Conservation (phyloP, 768 basidiomycete genomes). For the Leccinum aurantiacum region DNA sequence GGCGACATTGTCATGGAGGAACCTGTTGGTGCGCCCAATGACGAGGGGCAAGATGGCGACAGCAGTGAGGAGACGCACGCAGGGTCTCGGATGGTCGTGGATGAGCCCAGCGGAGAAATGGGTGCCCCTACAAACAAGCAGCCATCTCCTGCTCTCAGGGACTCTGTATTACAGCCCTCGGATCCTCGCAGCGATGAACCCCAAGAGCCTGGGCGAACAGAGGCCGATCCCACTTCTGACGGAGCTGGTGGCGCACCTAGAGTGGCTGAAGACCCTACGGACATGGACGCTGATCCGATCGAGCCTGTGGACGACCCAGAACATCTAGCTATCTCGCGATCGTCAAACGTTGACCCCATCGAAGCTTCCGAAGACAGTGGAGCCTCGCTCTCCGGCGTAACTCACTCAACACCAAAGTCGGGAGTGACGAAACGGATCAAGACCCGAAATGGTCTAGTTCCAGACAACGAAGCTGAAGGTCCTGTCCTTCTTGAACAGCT, state of each 20-base stretch:
- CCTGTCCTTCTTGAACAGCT: conserved; percentile 26
- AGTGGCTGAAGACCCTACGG: not conserved
- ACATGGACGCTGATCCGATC: conserved; percentile 39
- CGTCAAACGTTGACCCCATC: conserved; percentile 30
- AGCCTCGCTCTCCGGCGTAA: not conserved
- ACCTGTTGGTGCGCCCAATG: not conserved
- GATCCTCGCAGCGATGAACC: not conserved
- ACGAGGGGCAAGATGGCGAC: conserved; percentile 4
- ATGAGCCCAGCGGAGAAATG: conserved; percentile 8
- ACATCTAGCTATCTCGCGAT: conserved; percentile 9
- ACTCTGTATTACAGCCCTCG: not conserved
- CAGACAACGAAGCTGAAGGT: conserved; percentile 22
- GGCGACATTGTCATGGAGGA: conserved; percentile 13
- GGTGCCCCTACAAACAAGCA: not conserved
- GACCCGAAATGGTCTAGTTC: conserved; percentile 37
- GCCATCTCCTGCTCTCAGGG: not conserved
- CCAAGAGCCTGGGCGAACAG: conserved; percentile 7
- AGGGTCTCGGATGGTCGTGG: conserved; percentile 20
- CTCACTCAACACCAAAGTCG: conserved; percentile 29
- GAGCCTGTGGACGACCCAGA: conserved; percentile 41
- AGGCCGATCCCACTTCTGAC: conserved; percentile 17
- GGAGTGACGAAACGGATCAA: conserved; percentile 44
- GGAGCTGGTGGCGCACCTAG: not conserved
- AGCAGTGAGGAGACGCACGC: conserved; percentile 22
- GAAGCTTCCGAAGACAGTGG: conserved; percentile 21